These are phyloP conservation scores for Penstemon davidsonii DNA, from an alignment of 257 asterid genomes.

Conservation along the genomic window DNA sequence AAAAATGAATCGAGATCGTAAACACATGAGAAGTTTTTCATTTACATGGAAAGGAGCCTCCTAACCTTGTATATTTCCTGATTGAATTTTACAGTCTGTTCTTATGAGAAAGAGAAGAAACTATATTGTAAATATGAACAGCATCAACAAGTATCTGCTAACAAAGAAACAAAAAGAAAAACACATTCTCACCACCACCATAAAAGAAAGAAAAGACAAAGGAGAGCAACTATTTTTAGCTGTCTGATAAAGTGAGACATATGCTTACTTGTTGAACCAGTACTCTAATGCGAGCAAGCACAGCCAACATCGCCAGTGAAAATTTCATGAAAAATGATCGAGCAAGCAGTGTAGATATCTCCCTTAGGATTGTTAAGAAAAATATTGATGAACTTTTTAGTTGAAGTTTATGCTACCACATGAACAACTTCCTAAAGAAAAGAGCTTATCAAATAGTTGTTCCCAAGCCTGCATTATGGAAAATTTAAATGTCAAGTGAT, in stretches of 20 bases:
- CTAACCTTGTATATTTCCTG: too few species aligned
- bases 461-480: not conserved
- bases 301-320: conserved; percentile 69
- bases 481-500: not conserved
- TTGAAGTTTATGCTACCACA: not conserved
- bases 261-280: conserved; percentile 82
- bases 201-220: not conserved
- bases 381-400: conserved; percentile 1
- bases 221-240: not conserved
- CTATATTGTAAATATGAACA: too few species aligned
- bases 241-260: conserved; percentile 2
- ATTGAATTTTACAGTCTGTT: too few species aligned
- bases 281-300: conserved; percentile 86
- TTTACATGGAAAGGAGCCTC: too few species aligned
- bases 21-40: too few species aligned
- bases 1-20: too few species aligned
- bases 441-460: not conserved
- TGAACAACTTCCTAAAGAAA: not conserved
- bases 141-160: not conserved
- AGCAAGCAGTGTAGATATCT: conserved; percentile 83
- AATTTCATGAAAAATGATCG: conserved; percentile 87
- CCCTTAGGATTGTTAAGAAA: conserved; percentile 60
- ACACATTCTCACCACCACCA: not conserved
- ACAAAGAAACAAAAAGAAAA: not conserved
- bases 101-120: too few species aligned